These are phyloP conservation scores for Fomes fomentarius DNA, from an alignment of 1,284 basidiomycete genomes.

Conservation along the genomic window DNA sequence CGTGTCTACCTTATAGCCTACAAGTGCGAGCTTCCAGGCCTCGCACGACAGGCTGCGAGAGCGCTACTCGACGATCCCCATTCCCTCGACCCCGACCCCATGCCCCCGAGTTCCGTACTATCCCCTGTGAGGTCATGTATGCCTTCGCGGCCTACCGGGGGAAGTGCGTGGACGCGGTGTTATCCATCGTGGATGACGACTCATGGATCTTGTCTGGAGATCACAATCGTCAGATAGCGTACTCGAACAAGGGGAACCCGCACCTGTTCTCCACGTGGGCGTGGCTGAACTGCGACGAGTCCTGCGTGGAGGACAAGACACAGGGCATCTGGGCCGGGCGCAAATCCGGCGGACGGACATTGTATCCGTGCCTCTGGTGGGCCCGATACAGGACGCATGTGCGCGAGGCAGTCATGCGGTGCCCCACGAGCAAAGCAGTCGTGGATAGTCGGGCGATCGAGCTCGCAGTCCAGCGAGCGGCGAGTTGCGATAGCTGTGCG, in stretches of 20 bases:
- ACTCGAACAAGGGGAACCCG: slow-evolving; percentile 3
- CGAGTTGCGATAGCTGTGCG: too few species aligned
- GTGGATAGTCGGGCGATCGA: not conserved
- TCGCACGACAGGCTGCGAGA: not conserved
- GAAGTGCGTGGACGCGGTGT: not conserved
- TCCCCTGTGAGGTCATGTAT: slow-evolving; percentile 5
- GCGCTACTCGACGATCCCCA: not conserved
- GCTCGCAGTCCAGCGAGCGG: not conserved
- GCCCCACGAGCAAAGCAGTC: not conserved
- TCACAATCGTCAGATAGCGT: not conserved
- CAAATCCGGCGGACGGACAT: not conserved
- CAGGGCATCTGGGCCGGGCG: not conserved
- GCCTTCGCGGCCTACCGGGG: slow-evolving; percentile 4
- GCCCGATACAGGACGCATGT: not conserved
- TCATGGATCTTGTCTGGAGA: slow-evolving; percentile 4
- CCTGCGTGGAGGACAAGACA: not conserved
- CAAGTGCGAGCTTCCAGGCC: not conserved
- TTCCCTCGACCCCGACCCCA: not conserved
- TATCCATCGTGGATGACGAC: not conserved
- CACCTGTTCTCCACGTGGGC: slow-evolving; percentile 1
- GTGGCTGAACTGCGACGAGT: slow-evolving; percentile 3
- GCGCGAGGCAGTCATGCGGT: not conserved
- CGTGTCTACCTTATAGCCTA: slow-evolving; percentile 5
- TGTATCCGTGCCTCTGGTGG: slow-evolving; percentile 1
- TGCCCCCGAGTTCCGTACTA: not conserved